Base-by-base conservation (phyloP, 345 rosid genomes). In the Heritiera fomes region DNA sequence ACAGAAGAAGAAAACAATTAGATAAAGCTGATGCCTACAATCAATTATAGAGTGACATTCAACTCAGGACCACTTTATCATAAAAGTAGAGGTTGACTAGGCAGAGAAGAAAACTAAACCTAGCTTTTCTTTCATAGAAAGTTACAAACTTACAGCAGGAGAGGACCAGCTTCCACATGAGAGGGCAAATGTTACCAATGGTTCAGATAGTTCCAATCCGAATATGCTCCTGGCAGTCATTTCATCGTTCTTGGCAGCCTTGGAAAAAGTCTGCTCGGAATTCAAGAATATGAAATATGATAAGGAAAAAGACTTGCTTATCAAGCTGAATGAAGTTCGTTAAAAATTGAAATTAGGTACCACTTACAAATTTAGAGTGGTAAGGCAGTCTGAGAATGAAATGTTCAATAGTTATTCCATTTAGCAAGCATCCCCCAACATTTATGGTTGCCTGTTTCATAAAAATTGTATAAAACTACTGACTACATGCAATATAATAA, bases 131-230 rank as follows among this genome's bases (percentile, higher is more conserved):
- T 61, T 62, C 67, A 62, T 63, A 63, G n/a, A 32, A 63, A 63
- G 43, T 63, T 32, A 71, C 63, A n/a, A 60, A 88, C 97, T 89
- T 91, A 94, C 97, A 71, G 97, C 91, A 64, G 98, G 98, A 61
- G 97, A 94, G 83, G 97, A 94, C 97, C 97, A 89, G 86, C 97
- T 94, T 84, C 97, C 97, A 75, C 97, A 94, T 46, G 94, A 88
- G 60, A 91, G 98, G 65, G 91, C 94, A 78, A 94, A 93, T 66
- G 98, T 89, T 64, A 93, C 95, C 83, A 90, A 80, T 1, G 95
- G 98, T 86, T 94, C 93, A 32, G 95, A 91, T 66, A 91, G 81
- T 84, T 93, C 95, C 92, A 91, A 79, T 4, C 93, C 97, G 46
- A 87, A 93, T 59, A 76, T 82, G 73, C 85, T 86, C 80, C 97